Conservation (phyloP, 225 moss, liverwort and hornwort species). For the Straminergon stramineum region DNA sequence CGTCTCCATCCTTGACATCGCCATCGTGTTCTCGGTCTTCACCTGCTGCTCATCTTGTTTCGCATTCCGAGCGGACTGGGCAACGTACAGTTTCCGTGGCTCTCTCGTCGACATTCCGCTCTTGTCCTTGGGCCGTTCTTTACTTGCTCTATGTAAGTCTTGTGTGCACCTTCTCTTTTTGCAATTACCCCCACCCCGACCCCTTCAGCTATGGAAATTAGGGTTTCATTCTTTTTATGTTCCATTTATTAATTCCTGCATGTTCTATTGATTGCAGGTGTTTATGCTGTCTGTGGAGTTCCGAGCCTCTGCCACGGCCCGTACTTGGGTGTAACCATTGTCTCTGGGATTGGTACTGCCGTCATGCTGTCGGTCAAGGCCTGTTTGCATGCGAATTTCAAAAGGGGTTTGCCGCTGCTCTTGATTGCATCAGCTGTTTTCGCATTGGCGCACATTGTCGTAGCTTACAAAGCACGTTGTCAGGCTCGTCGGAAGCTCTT, state of each 20-base stretch:
- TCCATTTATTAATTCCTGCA: neutral
- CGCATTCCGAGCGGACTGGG: constrained; percentile 44
- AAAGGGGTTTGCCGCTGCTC: constrained; percentile 25
- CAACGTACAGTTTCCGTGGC: constrained; percentile 39
- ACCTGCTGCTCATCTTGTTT: constrained; percentile 45
- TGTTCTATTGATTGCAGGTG: constrained; percentile 7
- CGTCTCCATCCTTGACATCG: constrained; percentile 39
- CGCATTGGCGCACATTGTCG: constrained; percentile 33
- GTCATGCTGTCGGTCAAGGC: constrained; percentile 33
- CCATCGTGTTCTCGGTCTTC: constrained; percentile 17
- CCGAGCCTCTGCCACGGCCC: constrained; percentile 48
- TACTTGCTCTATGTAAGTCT: constrained; percentile 40
- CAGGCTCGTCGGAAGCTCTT: constrained; percentile 45
- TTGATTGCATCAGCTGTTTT: constrained; percentile 32
- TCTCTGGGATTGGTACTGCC: constrained; percentile 29
- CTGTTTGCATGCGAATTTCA: constrained; percentile 13
- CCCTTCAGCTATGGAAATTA: neutral
- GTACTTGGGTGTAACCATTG: constrained; percentile 27
- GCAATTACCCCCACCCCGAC: too few species aligned
- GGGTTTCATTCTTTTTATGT: neutral
- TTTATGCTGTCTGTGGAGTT: constrained; percentile 30
- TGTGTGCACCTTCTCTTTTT: neutral
- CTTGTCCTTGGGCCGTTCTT: constrained; percentile 34
- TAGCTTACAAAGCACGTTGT: constrained; percentile 47
- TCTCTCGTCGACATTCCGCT: constrained; percentile 50